Base-by-base conservation (phyloP, 73 alveolate genomes). In the Stentor roeselii region DNA sequence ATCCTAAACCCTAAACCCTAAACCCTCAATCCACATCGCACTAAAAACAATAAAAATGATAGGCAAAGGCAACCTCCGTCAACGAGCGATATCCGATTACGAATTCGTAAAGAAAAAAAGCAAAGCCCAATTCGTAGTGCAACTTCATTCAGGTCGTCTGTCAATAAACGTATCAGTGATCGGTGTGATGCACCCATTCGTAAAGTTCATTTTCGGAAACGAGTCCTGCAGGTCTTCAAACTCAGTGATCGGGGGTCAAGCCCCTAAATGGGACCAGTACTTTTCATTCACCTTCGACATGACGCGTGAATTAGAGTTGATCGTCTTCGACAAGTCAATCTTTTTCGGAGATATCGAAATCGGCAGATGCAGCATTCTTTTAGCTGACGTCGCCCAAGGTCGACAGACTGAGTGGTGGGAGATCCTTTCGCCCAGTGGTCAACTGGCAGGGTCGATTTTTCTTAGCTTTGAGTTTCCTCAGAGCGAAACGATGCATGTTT, bases 51-150 rank as follows among this genome's bases (percentile, higher is more conserved):
- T n/a, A n/a, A n/a, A n/a, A n/a, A n/a, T n/a, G n/a, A n/a, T n/a
- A n/a, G n/a, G n/a, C n/a, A n/a, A n/a, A n/a, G n/a, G n/a, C n/a
- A n/a, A n/a, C n/a, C n/a, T n/a, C n/a, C n/a, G n/a, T n/a, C 74
- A 58, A 58, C 74, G 74, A 58, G 74, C 74, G 35, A 58, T 58
- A 58, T 58, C 74, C 15, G 74, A 58, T 31, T 31, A 58, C 74
- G 74, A 58, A 21, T 21, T 58, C 27, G 35, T 31, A 21, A 21
- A n/a, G 27, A 58, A 58, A 21, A 21, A n/a, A 1, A 21, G 35
- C 74, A n/a, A 58, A n/a, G 35, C 74, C 74, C n/a, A n/a, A n/a
- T 21, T 58, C 74, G 35, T n/a, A n/a, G 27, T 58, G 74, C 74
- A 31, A 0, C 15, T 58, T 21, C 27, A 31, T 2, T n/a, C 15